Evolutionary conservation across 2,329 filamentous ascomycete species (phyloP), one percentile per base, ranked within the genome.

Genomic region (Teratosphaeria pseudoeucalypti): DNA sequence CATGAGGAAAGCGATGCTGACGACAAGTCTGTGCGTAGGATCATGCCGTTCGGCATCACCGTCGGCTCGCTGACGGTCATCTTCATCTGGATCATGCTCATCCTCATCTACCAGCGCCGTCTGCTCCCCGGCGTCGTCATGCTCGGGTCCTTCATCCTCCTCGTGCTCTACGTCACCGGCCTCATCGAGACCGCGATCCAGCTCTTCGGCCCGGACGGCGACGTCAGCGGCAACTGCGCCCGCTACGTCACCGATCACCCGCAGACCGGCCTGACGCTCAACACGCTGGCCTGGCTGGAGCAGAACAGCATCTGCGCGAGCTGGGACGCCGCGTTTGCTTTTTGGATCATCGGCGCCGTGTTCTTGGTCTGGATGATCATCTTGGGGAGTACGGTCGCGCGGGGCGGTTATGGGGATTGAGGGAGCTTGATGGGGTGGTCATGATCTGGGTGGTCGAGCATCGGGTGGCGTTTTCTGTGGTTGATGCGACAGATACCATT

Each of bases 351-450:
- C 16, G 83, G 83, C 47, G 77, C 78, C 0, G 78, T 85, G n/a
- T 85, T 86, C 66, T 79, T 85, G 67, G 69, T 86, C 26, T 87
- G 83, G 81, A 85, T 86, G 82, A 82, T 86, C 70, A 72, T 87
- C 55, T 81, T 86, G 77, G 81, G 66, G 23, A 61, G 62, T 57
- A 69, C 66, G 66, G 70, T 72, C 11, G 69, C 69, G 32, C 63
- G 67, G 53, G 68, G 66, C 43, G 67, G 66, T 16, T 62, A 64
- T 57, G 68, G 67, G n/a, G 68, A 69, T 52, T 58, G 58, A 53
- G 27, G 12, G 5, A 6, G n/a, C n/a, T n/a, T 54, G 52, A 32
- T 11, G 32, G 32, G 32, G 27, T 54, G 26, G 12, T 54, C 16
- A 23, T 49, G 19, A 49, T 49, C 2, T 26, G 43, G 37, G 4